Conservation (phyloP, 1,284 basidiomycete species). For the Pseudozyma thailandica region DNA sequence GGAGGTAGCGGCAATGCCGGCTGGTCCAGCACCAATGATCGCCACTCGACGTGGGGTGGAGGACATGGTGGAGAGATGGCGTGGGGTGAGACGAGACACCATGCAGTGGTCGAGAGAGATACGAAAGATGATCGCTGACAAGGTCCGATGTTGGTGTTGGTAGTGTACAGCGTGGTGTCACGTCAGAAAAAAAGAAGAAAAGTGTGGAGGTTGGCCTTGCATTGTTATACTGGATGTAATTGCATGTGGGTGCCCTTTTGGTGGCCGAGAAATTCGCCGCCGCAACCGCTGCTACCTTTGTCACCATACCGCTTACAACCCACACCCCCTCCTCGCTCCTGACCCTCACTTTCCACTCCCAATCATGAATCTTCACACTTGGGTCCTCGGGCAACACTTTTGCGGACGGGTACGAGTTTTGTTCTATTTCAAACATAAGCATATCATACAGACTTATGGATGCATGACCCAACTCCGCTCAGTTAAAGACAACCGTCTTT, state of each 20-base stretch:
- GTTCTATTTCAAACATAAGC: not conserved
- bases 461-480: not conserved
- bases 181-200: not conserved
- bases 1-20: slow-evolving; percentile 69
- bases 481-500: slow-evolving; percentile 66
- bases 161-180: no score
- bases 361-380: no score
- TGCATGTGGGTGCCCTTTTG: not conserved
- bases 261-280: not conserved
- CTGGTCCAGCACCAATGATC: slow-evolving; percentile 70
- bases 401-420: not conserved
- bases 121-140: no score
- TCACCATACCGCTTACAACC: no score
- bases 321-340: not conserved
- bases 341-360: not conserved
- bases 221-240: no score
- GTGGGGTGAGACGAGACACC: not conserved
- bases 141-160: no score
- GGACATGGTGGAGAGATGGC: not conserved
- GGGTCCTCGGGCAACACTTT: not conserved
- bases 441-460: not conserved
- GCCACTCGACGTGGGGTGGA: slow-evolving; percentile 61
- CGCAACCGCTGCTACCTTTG: not conserved
- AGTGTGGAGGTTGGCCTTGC: not conserved
- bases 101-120: not conserved